Conservation (phyloP, 2,329 filamentous ascomycete genomes). For the Aspergillus caelatus region DNA sequence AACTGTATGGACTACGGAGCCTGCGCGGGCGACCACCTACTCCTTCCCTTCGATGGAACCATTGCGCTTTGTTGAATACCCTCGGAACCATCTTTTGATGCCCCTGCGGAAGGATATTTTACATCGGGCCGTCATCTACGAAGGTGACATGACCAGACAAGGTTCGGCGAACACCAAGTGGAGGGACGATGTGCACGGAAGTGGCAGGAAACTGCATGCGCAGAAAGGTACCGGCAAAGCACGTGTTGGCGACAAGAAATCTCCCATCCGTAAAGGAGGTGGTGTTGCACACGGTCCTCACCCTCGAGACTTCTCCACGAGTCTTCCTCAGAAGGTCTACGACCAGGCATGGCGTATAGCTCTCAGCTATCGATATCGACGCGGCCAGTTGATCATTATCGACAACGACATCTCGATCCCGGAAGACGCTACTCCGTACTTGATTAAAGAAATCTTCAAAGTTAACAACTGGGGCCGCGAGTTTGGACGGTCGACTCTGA, state of each 20-base stretch:
- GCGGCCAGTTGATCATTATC: conserved; percentile 84
- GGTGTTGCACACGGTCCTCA: conserved; percentile 89
- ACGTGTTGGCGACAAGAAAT: conserved; percentile 78
- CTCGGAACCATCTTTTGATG: conserved; percentile 78
- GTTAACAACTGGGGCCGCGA: conserved; percentile 69
- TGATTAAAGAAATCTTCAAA: conserved; percentile 69
- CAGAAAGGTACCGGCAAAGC: conserved; percentile 87
- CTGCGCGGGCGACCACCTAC: conserved; percentile 84
- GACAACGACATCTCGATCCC: conserved; percentile 74
- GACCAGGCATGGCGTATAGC: conserved; percentile 95
- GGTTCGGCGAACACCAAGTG: conserved; percentile 85
- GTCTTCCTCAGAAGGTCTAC: conserved; percentile 85
- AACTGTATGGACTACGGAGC: conserved; percentile 50
- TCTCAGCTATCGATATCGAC: conserved; percentile 84
- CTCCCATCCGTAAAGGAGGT: conserved; percentile 79
- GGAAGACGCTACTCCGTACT: conserved; percentile 54
- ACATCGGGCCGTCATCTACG: conserved; percentile 88
- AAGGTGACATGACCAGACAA: conserved; percentile 84
- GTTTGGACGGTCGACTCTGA: conserved; percentile 72
- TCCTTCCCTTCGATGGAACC: conserved; percentile 89
- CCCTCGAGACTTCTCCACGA: conserved; percentile 85
- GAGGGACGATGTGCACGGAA: conserved; percentile 80
- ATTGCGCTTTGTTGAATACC: conserved; percentile 73
- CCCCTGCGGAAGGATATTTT: conserved; percentile 89
- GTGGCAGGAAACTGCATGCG: conserved; percentile 75